Evolutionary conservation across 2,329 filamentous ascomycete genomes (phyloP), one percentile per base, ranked within the genome.

Genomic region (Colletotrichum eremochloae): DNA sequence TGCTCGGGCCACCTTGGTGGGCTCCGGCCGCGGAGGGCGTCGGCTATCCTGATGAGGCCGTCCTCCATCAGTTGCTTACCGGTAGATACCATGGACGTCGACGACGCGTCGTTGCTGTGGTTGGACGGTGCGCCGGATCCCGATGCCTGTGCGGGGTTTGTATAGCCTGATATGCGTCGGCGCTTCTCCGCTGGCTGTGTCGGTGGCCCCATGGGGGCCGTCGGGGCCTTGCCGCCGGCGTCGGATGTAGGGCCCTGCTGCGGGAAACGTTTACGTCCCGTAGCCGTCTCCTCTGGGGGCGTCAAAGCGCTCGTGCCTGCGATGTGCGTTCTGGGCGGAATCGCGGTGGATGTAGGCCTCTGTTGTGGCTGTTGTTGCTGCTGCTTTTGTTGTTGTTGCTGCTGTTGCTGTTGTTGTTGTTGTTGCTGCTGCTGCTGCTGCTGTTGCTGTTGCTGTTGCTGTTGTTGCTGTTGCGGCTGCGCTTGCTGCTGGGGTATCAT

Each of bases 1-100:
- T 87, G 86, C 77, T 90, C 88, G 6, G 86, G 83, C 88, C 88
- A 90, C 48, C 80, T 83, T 7, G 85, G 82, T 7, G 81, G 78
- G n/a, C 76, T 76, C 24, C 83, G 80, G 9, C 80, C 76, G 46
- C 79, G 81, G 29, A 86, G 79, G 2, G 82, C 82, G 36, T 87
- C 85, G 6, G 84, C 80, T 31, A 77, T 74, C 62, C 72, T 74
- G n/a, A 79, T 58, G 14, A 83, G 75, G 38, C 78, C 76, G 46
- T 84, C 83, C 50, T 86, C 83, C 31, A 84, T 56, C 1, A 80
- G 70, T 15, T 62, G 69, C 55, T 62, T 68, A 5, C 77, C 76
- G 20, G 77, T 74, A 1, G 76, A 60, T 46, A 76, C 74, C 55
- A 76, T 71, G 31, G 75, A 73, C 14, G 76, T 64, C 6, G 66